Base-by-base conservation (phyloP, 1,284 basidiomycete genomes). In the Irpex sp. region DNA sequence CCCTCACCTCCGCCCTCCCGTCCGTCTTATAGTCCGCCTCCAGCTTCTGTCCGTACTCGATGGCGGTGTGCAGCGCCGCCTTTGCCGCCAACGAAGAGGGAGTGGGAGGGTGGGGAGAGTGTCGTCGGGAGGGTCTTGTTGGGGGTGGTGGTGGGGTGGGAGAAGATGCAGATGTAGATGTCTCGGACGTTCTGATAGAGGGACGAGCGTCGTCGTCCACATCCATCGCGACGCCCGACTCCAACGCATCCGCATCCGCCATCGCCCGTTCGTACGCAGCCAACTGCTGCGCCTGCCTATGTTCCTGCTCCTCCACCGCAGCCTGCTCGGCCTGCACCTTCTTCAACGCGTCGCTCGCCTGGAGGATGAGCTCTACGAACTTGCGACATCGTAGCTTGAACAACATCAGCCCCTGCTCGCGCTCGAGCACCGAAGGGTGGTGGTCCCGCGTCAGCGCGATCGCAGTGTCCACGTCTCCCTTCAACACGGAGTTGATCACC, bases 331-430 rank as follows among this genome's bases (percentile, higher is more conserved):
- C 75, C 61, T 79, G 79, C 77, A 84, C 82, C 68, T 75, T 80
- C 75, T 87, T 85, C 74, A 85, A 81, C 65, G 89, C 77, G 63
- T 88, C 89, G 11, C 84, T 82, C 5, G 89, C 85, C 64, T 85
- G 83, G 66, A 93, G 71, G 11, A 91, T 83, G 36, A 93, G 80
- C 73, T 94, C 93, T 50, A 94, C 85, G 69, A 94, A 93, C 73
- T 90, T 91, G 66, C 91, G 81, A 75, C 91, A 93, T 31, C 88
- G 83, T 67, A 94, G 74, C 72, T 90, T 91, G 77, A 93, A 89
- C 35, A 84, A 74, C 77, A 92, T 82, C 37, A 92, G 74, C 5
- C 88, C 86, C 43, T 83, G 81, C 62, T 90, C 85, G 35, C 82
- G 80, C 63, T 82, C 83, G n/a, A 93, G 77, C 17, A 90, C 89